Evolutionary conservation across 2,329 filamentous ascomycete genomes (phyloP), one percentile per base, ranked within the genome.

Genomic region (Paecilomyces dactylethromorphus): DNA sequence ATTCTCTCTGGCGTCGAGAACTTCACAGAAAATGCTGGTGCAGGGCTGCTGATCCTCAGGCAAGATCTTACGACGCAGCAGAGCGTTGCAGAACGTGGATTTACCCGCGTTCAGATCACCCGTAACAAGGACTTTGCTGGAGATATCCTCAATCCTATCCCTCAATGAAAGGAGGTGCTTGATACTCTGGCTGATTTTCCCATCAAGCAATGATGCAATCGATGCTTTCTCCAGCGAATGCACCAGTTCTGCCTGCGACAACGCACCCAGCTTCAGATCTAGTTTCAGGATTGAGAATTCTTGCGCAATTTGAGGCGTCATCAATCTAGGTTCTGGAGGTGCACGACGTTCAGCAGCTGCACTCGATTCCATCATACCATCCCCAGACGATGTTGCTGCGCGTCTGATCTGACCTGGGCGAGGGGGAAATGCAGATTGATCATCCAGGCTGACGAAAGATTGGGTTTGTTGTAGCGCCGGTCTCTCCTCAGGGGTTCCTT

Each of bases 1-100:
- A 69, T 99, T 99, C 71, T 97, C 92, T 64, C 91, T 86, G 4
- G 90, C 89, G 74, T 99, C 92, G 59, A 99, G 76, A 2, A 99
- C 94, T 72, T 99, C 94, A 72, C 94, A 99, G 77, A 99, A 99
- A 59, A 99, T 96, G 75, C 91, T 94, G 1, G 94, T 99, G 75
- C 94, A 99, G 1, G 94, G 94, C 71, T 97, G 94, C 74, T 99
- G 93, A 68, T 99, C 94, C 75, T 97, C 94, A 0, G 94, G 94
- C 3, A 99, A 78, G 29, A 99, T 85, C 75, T 97, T 97, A 62
- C 92, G 86, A 61, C 94, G 88, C 49, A 99, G 78, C 1, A 99
- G 80, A n/a, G 94, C 94, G 74, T 99, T 99, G 78, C 94, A 99
- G 68, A 99, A 99, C 0, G 94, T 99, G 3, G 94, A 99, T 72